Evolutionary conservation across 495 filamentous ascomycete genomes (phyloP), one percentile per base, ranked within the genome.

Genomic region (Daldinia bambusicola): DNA sequence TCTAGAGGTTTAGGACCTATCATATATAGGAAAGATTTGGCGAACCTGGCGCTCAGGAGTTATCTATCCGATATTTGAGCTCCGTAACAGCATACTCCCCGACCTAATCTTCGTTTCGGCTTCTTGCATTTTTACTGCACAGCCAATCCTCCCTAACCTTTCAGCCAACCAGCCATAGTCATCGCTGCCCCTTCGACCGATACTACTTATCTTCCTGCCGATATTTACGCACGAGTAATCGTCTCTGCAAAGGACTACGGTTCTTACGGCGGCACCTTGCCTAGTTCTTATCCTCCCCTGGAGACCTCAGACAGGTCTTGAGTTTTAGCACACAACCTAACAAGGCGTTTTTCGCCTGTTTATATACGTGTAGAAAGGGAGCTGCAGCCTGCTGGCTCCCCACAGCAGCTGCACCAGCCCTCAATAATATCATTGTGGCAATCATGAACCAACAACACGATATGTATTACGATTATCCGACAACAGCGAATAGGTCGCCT

Each of bases 381-480:
- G 68, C 75, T 66, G 75, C 75, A 74, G 75, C 59, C 73, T 74
- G 68, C 73, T 76, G 74, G 74, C 67, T 75, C 67, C 72, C 75
- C 61, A 62, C 70, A 76, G 75, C 75, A 72, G 75, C 67, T 77
- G 75, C 70, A 68, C 41, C 55, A 52, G 51, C 55, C 73, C 62
- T 71, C 67, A 22, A 55, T 63, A 22, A 55, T 63, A 52, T 50
- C 55, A 52, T 66, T 70, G 67, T 77, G 75, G 71, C 76, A 76
- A 85, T 79, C 77, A 89, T 84, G 84, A 86, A 85, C 81, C 86
- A 86, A 79, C 87, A 87, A 22, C 80, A 83, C 78, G 79, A 83
- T 34, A 81, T 82, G 77, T 80, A 80, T 71, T 76, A 80, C 63
- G 75, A 80, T 55, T 81, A 81, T 38, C 57, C 75, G 14, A 59